phyloP scores from a whole-genome alignment of 352 stramenopile species.

The Peronospora destructor region DNA sequence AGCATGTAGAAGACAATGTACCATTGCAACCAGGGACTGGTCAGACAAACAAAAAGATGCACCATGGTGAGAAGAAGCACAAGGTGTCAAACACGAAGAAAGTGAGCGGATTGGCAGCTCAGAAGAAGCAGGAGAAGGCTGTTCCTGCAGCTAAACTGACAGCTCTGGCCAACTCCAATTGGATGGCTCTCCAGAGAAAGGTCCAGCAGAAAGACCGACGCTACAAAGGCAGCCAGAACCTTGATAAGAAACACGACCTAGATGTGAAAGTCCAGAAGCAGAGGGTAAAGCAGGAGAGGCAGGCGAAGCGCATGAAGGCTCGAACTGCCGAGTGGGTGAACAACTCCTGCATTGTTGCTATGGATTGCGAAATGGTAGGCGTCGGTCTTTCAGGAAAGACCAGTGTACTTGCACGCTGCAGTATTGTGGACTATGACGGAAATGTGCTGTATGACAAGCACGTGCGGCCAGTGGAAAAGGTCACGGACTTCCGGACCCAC shows the following conservation, averaged over 20 bases:
- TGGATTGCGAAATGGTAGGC: slow-evolving; percentile 88
- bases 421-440: slow-evolving; percentile 82
- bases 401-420: slow-evolving; percentile 79
- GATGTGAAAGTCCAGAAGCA: slow-evolving; percentile 34
- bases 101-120: slow-evolving; percentile 11
- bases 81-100: slow-evolving; percentile 8
- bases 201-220: slow-evolving; percentile 39
- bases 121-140: slow-evolving; percentile 23
- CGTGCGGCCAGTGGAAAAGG: slow-evolving; percentile 74
- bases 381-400: slow-evolving; percentile 69
- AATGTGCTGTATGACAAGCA: slow-evolving; percentile 81
- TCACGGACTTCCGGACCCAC: slow-evolving; percentile 83
- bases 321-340: slow-evolving; percentile 72
- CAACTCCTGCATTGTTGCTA: slow-evolving; percentile 65
- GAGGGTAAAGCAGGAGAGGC: slow-evolving; percentile 42
- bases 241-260: slow-evolving; percentile 31
- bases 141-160: slow-evolving; percentile 12
- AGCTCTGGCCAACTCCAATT: slow-evolving; percentile 54
- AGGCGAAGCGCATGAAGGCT: slow-evolving; percentile 39
- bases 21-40: neutral
- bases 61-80: slow-evolving; percentile 20
- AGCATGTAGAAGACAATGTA: slow-evolving; percentile 13
- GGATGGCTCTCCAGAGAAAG: slow-evolving; percentile 66
- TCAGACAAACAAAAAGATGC: neutral
- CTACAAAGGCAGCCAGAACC: slow-evolving; percentile 13